A percentile compares a stretch with the other conserved stretches of the same genome.
Conservation (phyloP, 441 rosid species). For the Mallotus japonicus region DNA sequence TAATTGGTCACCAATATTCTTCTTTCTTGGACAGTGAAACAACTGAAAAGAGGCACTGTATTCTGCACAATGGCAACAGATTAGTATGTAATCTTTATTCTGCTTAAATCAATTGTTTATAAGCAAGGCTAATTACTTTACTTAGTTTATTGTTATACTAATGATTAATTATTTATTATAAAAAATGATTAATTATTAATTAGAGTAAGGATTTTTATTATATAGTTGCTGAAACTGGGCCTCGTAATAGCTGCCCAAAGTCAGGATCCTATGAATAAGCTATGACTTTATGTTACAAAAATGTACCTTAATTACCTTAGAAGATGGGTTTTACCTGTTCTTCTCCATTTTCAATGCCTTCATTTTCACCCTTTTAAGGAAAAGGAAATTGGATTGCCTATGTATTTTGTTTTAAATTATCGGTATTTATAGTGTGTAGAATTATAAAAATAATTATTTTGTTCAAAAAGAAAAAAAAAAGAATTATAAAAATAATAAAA, state of each 20-base stretch:
- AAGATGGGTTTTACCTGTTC: neutral
- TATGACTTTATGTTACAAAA: neutral
- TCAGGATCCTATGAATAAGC: constrained; percentile 19
- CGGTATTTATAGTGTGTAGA: too few species aligned
- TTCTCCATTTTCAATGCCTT: too few species aligned
- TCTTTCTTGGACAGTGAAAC: constrained; percentile 36
- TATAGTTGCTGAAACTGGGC: neutral
- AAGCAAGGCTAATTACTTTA: neutral
- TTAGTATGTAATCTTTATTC: constrained; percentile 20
- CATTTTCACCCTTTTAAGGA: too few species aligned
- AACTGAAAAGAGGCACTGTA: constrained; percentile 25
- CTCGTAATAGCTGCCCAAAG: neutral
- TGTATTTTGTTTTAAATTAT: too few species aligned
- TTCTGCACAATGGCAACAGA: constrained; percentile 19
- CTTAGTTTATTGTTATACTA: neutral
- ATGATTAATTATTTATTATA: constrained; percentile 10
- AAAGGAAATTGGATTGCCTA: too few species aligned
- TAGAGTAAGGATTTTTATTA: neutral
- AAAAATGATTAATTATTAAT: constrained; percentile 12
- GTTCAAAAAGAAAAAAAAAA: too few species aligned
- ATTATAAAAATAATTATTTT: too few species aligned
- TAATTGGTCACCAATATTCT: constrained; percentile 29
- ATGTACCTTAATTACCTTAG: neutral
- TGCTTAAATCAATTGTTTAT: constrained; percentile 3
- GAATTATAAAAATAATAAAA: too few species aligned